Conservation (phyloP, 1,139 yeast species). For the Yamadazyma diospyri region DNA sequence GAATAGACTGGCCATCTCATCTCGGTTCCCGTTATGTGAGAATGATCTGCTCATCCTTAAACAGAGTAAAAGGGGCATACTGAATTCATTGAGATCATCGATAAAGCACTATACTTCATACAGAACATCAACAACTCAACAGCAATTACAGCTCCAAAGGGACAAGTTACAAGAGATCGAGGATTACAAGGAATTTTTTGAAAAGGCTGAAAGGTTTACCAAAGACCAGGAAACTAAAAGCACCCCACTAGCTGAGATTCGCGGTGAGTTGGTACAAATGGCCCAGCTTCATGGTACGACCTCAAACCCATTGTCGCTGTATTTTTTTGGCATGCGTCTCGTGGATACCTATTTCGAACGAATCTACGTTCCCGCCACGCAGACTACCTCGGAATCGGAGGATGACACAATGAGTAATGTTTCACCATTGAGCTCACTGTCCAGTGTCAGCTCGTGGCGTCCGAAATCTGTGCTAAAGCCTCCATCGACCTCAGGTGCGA, state of each 20-base stretch:
- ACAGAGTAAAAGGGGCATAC: slow-evolving; percentile 6
- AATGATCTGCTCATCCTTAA: slow-evolving; percentile 7
- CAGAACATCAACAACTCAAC: background rate
- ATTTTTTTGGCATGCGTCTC: background rate
- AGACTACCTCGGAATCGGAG: background rate
- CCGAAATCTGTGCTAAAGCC: background rate
- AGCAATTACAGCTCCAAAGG: background rate
- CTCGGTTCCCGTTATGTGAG: slow-evolving; percentile 10
- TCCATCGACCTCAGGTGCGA: background rate
- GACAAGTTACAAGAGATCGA: background rate
- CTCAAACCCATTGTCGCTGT: background rate
- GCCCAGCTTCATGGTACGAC: background rate
- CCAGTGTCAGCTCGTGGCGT: background rate
- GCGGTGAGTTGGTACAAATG: background rate
- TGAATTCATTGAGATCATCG: slow-evolving; percentile 3
- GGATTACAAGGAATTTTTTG: slow-evolving; percentile 2
- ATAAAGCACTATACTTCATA: slow-evolving; percentile 2
- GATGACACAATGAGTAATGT: slow-evolving; percentile 2
- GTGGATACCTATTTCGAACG: slow-evolving; percentile 3
- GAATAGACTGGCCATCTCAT: slow-evolving; percentile 5
- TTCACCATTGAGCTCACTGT: slow-evolving; percentile 1
- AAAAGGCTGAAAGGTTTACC: background rate
- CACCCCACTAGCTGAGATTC: too few relatives aligned
- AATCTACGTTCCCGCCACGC: background rate
- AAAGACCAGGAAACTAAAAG: background rate